Base-by-base conservation (phyloP, 805 yeast species). In the Schwanniomyces occidentalis region DNA sequence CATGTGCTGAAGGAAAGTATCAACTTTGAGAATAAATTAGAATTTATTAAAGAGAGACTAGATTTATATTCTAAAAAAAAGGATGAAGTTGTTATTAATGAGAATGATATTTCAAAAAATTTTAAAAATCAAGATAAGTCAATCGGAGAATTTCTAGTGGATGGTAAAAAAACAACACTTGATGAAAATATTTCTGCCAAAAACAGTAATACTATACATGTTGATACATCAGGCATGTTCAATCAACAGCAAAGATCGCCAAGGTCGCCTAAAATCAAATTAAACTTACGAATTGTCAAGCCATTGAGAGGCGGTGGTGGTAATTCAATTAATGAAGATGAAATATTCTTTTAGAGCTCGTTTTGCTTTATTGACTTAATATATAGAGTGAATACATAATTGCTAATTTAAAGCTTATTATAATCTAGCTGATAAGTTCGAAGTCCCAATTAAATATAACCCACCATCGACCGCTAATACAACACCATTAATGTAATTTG, bases 391-490 rank as follows among this genome's bases (percentile, higher is more conserved):
- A 8, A 20, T 20, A 8, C 23, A 20, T 8, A 10, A 23, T 4
- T 23, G 6, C 9, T 5, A 23, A 9, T 7, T 9, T 15, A 23
- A 12, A 23, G 4, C 6, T 26, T 12, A 16, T 16, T 14, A 8
- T 15, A 12, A 32, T 6, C 25, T 25, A n/a, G 25, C 18, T 8
- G 35, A 40, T 19, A 43, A 35, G 17, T 37, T 43, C 2, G 40
- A 30, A 9, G 47, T 43, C 12, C 50, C 66, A 6, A 64, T 61
- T 24, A 75, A 47, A n/a, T n/a, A n/a, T n/a, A n/a, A n/a, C n/a
- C n/a, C n/a, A n/a, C n/a, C n/a, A n/a, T 81, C 86, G 13, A 80
- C 54, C 3, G 82, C 80, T 21, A 81, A 54, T 2, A 78, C 78
- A 6, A 71, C 67, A 6, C 86, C 87, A 44, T 78, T 82, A 30